These are phyloP conservation scores for Begonia loranthoides DNA, from an alignment of 306 rosid species.

Conservation along the genomic window DNA sequence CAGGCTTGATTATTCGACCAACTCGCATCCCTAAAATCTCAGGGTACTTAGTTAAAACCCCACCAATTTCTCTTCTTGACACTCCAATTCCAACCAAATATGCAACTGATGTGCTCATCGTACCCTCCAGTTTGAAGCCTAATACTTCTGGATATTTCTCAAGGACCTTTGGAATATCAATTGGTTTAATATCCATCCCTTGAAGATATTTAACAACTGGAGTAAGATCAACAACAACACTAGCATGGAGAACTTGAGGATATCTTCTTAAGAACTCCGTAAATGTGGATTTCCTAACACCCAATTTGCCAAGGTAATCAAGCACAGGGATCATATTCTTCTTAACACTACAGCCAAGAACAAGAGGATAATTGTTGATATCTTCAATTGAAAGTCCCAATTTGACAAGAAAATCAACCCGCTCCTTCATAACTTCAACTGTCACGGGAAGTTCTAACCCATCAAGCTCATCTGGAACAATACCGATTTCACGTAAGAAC, in stretches of 20 bases:
- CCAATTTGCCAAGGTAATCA: slow-evolving; percentile 88
- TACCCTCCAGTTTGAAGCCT: slow-evolving; percentile 96
- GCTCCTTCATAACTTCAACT: slow-evolving; percentile 84
- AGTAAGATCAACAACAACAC: slow-evolving; percentile 83
- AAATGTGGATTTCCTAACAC: slow-evolving; percentile 75
- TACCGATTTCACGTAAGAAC: slow-evolving; percentile 60
- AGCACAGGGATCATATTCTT: slow-evolving; percentile 98
- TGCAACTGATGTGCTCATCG: slow-evolving; percentile 96
- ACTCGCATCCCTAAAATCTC: slow-evolving; percentile 97
- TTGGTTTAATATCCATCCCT: slow-evolving; percentile 83
- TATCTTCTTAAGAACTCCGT: slow-evolving; percentile 72
- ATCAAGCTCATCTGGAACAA: slow-evolving; percentile 95
- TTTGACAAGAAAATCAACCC: slow-evolving; percentile 76
- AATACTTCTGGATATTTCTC: slow-evolving; percentile 83
- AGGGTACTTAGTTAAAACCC: slow-evolving; percentile 66
- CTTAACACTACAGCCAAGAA: slow-evolving; percentile 95
- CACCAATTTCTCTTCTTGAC: slow-evolving; percentile 81
- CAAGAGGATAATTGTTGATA: slow-evolving; percentile 85
- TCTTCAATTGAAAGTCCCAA: slow-evolving; percentile 80
- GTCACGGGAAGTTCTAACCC: slow-evolving; percentile 96
- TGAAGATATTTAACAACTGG: slow-evolving; percentile 85
- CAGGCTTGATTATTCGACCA: slow-evolving; percentile 77
- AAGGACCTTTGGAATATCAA: slow-evolving; percentile 69
- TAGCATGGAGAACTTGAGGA: slow-evolving; percentile 93
- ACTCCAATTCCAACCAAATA: slow-evolving; percentile 87